phyloP scores from a whole-genome alignment of 352 stramenopile genomes.

The Pilasporangium apinafurcum region DNA sequence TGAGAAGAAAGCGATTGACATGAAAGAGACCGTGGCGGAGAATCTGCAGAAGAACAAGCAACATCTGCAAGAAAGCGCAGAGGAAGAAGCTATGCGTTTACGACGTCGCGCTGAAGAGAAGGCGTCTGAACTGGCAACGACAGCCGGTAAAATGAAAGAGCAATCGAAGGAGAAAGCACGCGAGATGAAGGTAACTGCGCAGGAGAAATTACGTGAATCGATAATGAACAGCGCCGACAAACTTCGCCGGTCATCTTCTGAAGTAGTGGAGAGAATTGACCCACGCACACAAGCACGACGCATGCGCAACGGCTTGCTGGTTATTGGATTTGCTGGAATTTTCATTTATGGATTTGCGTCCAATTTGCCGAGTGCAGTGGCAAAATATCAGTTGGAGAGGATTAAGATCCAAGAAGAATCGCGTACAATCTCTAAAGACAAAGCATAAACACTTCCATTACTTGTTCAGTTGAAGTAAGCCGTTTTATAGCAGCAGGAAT shows the following conservation, averaged over 20 bases:
- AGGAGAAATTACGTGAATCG: conserved; percentile 26
- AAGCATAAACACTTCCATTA: no score
- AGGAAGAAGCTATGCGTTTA: conserved; percentile 19
- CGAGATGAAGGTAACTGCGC: conserved; percentile 16
- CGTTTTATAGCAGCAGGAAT: no score
- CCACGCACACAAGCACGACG: conserved; percentile 24
- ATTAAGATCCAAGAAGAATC: conserved; percentile 42
- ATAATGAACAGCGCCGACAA: conserved; percentile 33
- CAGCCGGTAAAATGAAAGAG: conserved; percentile 9
- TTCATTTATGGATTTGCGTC: conserved; percentile 77
- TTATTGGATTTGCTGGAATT: conserved; percentile 52
- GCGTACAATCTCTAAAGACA: no score
- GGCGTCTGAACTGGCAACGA: conserved; percentile 3
- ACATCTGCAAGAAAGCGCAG: conserved; percentile 33
- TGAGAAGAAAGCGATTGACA: conserved; percentile 16
- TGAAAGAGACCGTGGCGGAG: conserved; percentile 22
- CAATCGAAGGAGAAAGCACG: conserved; percentile 16
- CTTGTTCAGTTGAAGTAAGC: no score
- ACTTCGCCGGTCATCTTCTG: conserved; percentile 41
- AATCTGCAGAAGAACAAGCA: conserved; percentile 42
- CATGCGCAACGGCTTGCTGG: conserved; percentile 51
- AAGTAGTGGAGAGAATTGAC: conserved; percentile 45
- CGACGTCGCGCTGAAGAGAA: conserved; percentile 6
- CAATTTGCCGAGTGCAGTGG: conserved; percentile 47
- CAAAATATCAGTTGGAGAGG: conserved; percentile 61